A percentile compares a stretch with the other conserved stretches of the same genome.
Conservation (phyloP, 768 basidiomycete species). For the Hypholoma fasciculare region DNA sequence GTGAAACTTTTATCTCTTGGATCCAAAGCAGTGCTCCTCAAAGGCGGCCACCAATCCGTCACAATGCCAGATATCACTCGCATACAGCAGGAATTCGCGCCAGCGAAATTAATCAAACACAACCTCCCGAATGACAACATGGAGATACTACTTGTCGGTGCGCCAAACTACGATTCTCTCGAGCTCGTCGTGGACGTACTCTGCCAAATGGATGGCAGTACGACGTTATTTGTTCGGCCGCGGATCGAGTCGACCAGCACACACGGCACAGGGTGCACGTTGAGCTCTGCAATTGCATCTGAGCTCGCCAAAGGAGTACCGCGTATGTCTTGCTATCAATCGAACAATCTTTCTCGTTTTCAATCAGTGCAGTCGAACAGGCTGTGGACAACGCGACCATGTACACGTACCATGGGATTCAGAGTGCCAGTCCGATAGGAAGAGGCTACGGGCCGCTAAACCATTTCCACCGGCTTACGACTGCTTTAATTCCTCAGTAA, state of each 20-base stretch:
- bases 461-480: conserved; percentile 66
- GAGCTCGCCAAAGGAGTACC: conserved; percentile 56
- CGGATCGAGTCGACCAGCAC: conserved; percentile 70
- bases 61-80: conserved; percentile 44
- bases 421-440: conserved; percentile 66
- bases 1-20: conserved; percentile 47
- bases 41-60: conserved; percentile 76
- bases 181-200: conserved; percentile 67
- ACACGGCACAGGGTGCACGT: conserved; percentile 92
- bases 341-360: background rate
- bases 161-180: conserved; percentile 11
- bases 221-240: conserved; percentile 59
- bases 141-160: conserved; percentile 52
- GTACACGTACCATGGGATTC: conserved; percentile 80
- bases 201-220: conserved; percentile 33
- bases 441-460: conserved; percentile 84
- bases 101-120: conserved; percentile 41
- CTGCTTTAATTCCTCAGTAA: conserved; percentile 50
- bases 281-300: conserved; percentile 81
- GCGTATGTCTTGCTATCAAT: conserved; percentile 22
- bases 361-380: conserved; percentile 31
- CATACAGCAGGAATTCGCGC: conserved; percentile 26
- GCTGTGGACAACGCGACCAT: conserved; percentile 59
- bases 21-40: conserved; percentile 66
- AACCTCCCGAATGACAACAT: conserved; percentile 54